These are phyloP conservation scores for Solidago caesia DNA, from an alignment of 129 eudicot species.

Conservation along the genomic window DNA sequence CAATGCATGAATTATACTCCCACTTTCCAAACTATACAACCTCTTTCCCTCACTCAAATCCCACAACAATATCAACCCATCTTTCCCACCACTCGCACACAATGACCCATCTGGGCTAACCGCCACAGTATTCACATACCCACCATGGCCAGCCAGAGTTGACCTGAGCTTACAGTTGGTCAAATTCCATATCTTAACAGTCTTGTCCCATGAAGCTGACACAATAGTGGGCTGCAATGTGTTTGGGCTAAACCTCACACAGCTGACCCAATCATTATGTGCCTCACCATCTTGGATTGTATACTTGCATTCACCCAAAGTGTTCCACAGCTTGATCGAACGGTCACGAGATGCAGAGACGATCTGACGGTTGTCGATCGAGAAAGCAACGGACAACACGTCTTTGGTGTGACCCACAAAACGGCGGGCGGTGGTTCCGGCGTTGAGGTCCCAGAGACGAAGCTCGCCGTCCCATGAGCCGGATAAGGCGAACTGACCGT, in stretches of 20 bases:
- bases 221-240: slow-evolving; percentile 63
- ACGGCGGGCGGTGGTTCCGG: slow-evolving; percentile 71
- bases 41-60: slow-evolving; percentile 76
- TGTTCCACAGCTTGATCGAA: slow-evolving; percentile 78
- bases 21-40: slow-evolving; percentile 55
- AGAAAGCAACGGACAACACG: slow-evolving; percentile 69
- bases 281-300: slow-evolving; percentile 70
- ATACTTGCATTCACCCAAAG: slow-evolving; percentile 78
- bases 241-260: slow-evolving; percentile 71
- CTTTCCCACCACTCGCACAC: slow-evolving; percentile 83
- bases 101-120: slow-evolving; percentile 76
- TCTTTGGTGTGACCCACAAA: slow-evolving; percentile 80
- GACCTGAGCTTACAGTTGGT: slow-evolving; percentile 63
- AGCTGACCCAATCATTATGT: slow-evolving; percentile 69
- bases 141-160: slow-evolving; percentile 47
- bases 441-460: slow-evolving; percentile 69
- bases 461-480: slow-evolving; percentile 87
- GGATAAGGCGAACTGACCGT: slow-evolving; percentile 77
- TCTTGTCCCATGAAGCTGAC: slow-evolving; percentile 58
- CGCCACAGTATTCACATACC: slow-evolving; percentile 61
- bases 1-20: slow-evolving; percentile 53
- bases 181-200: slow-evolving; percentile 72
- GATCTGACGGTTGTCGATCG: slow-evolving; percentile 74
- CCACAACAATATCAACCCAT: slow-evolving; percentile 69
- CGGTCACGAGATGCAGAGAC: slow-evolving; percentile 68